phyloP scores from a whole-genome alignment of 371 early-diverging fungal genomes.

The Choanephora cucurbitarum region DNA sequence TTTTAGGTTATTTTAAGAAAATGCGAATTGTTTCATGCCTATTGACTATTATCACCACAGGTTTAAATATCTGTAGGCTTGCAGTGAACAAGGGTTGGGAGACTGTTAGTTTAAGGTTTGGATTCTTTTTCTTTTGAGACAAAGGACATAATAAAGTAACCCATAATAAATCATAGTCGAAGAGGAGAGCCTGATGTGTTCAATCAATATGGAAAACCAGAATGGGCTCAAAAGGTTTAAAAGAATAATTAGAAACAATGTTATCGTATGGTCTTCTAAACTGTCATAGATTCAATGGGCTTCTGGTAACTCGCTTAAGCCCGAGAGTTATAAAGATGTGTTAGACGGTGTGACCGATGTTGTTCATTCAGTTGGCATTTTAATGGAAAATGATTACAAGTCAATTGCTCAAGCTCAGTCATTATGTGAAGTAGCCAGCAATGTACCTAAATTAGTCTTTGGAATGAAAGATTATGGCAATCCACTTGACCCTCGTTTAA shows the following conservation, averaged over 20 bases:
- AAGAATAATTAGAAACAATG: neutral
- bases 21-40: too few relatives aligned
- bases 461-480: conserved; percentile 50
- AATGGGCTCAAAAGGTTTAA: conserved; percentile 48
- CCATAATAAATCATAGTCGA: conserved; percentile 47
- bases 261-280: too few relatives aligned
- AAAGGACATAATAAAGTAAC: too few relatives aligned
- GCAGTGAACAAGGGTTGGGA: conserved; percentile 74
- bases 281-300: conserved; percentile 66
- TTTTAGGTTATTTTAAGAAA: too few relatives aligned
- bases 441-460: conserved; percentile 24
- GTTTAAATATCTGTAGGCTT: conserved; percentile 60
- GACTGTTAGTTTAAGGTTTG: conserved; percentile 71
- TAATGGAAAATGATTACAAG: conserved; percentile 75
- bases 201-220: conserved; percentile 33
- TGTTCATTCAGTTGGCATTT: conserved; percentile 73
- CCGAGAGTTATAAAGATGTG: conserved; percentile 55
- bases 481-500: conserved; percentile 34
- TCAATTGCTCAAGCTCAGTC: conserved; percentile 51
- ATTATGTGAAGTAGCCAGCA: conserved; percentile 40
- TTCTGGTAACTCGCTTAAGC: conserved; percentile 66
- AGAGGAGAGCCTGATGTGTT: conserved; percentile 49
- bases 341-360: conserved; percentile 65
- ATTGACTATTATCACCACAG: conserved; percentile 28
- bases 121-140: neutral